Base-by-base conservation (phyloP, 2,329 filamentous ascomycete genomes). In the Camillea tinctor region DNA sequence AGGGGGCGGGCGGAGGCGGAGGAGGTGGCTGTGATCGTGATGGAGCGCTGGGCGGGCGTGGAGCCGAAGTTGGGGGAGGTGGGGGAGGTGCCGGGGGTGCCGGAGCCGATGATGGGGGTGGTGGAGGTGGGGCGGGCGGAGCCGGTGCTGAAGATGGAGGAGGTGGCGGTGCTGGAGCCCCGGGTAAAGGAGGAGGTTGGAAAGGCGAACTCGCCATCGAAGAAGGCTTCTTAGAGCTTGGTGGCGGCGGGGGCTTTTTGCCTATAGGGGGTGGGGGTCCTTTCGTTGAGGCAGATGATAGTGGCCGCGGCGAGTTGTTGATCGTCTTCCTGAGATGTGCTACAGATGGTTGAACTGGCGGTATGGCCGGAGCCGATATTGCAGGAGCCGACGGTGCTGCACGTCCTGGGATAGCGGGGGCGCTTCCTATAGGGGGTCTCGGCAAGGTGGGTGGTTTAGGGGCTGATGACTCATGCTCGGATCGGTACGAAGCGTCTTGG, bases 241-340 rank as follows among this genome's bases (percentile, higher is more conserved):
- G 87, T 55, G 84, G 81, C 50, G 86, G 85, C 23, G 87, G 86
- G 40, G 85, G 85, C 71, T 93, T 93, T 80, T 92, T 93, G 61
- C 89, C 90, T 68, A 91, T 83, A 5, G 89, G 89, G 13, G 91
- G 91, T 26, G 92, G 92, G 40, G 92, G 92, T 58, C 88, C 88
- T 69, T 85, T 86, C 58, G 78, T 79, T 40, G 87, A 88, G 22
- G 80, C 78, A 20, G 86, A 81, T 17, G 88, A 89, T 6, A 80
- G 75, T 2, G 90, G 87, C 64, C 90, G 80, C 50, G 79, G 79
- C 0, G 71, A 71, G 56, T 80, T 80, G 54, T 76, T 76, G 51
- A 79, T 80, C 50, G 79, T 78, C 74, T 87, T 91, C 65, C 87
- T 81, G 50, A 90, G 76, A 64, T 84, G 84, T 26, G 85, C 81